A percentile compares a stretch with the other conserved stretches of the same genome.
Evolutionary conservation across 257 asterid genomes (phyloP).

Genomic region (Salvia hispanica): DNA sequence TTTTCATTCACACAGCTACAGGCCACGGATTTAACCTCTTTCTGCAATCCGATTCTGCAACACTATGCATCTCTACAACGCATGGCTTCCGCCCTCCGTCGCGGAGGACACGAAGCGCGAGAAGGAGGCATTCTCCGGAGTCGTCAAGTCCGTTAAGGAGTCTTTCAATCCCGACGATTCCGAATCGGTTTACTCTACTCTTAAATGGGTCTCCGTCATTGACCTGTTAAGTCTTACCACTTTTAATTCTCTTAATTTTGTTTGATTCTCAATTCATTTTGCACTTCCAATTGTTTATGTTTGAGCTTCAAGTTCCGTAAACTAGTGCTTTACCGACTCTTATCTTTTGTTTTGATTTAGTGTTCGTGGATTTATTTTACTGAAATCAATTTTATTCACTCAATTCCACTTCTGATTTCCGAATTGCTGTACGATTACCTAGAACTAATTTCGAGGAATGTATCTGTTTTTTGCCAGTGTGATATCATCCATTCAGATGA

Average conservation of each 20-base stretch:
- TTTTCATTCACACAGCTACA: not conserved
- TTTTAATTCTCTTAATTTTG: conserved; percentile 7
- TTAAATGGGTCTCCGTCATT: conserved; percentile 83
- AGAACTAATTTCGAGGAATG: conserved; percentile 4
- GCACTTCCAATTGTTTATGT: conserved; percentile 8
- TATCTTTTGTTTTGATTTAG: not conserved
- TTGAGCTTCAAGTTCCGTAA: conserved; percentile 5
- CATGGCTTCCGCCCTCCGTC: conserved; percentile 98
- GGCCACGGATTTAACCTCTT: not conserved
- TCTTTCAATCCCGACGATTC: conserved; percentile 67
- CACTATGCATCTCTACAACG: conserved; percentile 89
- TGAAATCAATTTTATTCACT: not conserved
- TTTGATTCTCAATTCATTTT: conserved; percentile 11
- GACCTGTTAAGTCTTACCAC: conserved; percentile 70
- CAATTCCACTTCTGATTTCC: conserved; percentile 6
- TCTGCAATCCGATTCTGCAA: conserved; percentile 25
- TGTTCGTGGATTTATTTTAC: conserved; percentile 12
- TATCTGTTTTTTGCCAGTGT: conserved; percentile 14
- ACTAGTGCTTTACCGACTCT: not conserved
- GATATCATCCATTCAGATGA: not conserved
- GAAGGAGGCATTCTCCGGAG: conserved; percentile 77
- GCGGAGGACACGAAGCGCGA: conserved; percentile 83
- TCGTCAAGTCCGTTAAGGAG: conserved; percentile 72
- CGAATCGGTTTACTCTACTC: conserved; percentile 87
- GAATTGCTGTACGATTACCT: conserved; percentile 6